These are phyloP conservation scores for Suhomyces pyralidae DNA, from an alignment of 805 yeast species.

Conservation along the genomic window DNA sequence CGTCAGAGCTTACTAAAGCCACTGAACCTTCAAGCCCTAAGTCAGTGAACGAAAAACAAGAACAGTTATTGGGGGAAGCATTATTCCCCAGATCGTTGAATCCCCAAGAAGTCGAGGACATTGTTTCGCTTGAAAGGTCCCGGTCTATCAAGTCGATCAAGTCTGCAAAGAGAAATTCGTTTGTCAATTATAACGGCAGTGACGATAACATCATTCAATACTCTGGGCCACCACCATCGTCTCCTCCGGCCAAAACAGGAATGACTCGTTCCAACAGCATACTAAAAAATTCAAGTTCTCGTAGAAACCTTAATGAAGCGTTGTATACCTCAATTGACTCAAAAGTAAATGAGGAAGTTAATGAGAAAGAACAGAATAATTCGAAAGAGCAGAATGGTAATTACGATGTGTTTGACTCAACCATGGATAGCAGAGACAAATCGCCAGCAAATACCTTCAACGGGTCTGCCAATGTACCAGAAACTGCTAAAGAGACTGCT, in stretches of 20 bases:
- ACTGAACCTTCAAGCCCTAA: background rate
- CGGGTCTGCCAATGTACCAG: background rate
- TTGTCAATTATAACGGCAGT: constrained; percentile 38
- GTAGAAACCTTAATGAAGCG: constrained; percentile 14
- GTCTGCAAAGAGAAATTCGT: constrained; percentile 35
- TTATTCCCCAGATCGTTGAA: constrained; percentile 70
- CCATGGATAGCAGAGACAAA: background rate
- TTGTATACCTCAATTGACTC: constrained; percentile 8
- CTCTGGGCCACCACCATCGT: constrained; percentile 14
- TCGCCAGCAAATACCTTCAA: background rate
- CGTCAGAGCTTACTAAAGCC: background rate
- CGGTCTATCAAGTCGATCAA: constrained; percentile 54
- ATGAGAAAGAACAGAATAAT: background rate
- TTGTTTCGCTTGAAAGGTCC: constrained; percentile 67
- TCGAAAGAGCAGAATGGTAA: background rate
- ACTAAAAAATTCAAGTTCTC: constrained; percentile 32
- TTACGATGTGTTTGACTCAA: background rate
- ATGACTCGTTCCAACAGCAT: constrained; percentile 37
- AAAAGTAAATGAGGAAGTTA: background rate
- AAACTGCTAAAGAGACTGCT: background rate
- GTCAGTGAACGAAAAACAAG: background rate
- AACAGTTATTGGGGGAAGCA: constrained; percentile 43
- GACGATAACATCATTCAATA: constrained; percentile 39
- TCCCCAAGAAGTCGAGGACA: constrained; percentile 68
- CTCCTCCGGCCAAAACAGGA: constrained; percentile 12